Conservation (phyloP, 2,329 filamentous ascomycete species). For the Albophoma yamanashiensis region DNA sequence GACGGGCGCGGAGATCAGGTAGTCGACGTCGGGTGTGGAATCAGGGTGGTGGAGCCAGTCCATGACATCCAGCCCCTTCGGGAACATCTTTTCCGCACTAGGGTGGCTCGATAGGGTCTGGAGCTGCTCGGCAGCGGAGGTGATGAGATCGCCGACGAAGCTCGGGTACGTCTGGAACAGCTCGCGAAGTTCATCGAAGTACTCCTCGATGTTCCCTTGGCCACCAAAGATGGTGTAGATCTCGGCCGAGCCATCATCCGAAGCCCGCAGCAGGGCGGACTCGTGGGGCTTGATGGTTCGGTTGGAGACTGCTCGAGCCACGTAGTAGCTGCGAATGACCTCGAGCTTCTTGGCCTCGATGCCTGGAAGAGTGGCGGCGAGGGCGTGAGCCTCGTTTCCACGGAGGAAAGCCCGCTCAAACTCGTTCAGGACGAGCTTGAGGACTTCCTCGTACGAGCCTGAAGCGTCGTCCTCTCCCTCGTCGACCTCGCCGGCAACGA, state of each 20-base stretch:
- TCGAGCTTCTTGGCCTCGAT: conserved; percentile 88
- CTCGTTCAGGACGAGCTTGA: conserved; percentile 87
- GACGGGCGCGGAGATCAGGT: conserved; percentile 87
- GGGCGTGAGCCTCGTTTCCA: conserved; percentile 91
- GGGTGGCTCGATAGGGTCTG: conserved; percentile 74
- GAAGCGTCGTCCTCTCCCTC: conserved; percentile 84
- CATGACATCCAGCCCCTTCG: conserved; percentile 93
- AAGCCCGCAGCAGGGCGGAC: conserved; percentile 83
- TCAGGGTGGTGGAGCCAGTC: conserved; percentile 86
- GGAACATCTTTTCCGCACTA: conserved; percentile 86
- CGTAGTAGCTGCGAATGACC: conserved; percentile 86
- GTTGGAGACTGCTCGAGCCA: conserved; percentile 72
- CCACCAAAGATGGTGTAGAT: conserved; percentile 95
- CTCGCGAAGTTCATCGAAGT: conserved; percentile 93
- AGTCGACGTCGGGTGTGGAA: conserved; percentile 85
- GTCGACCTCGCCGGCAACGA: conserved; percentile 78
- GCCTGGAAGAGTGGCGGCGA: conserved; percentile 76
- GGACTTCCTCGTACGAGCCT: conserved; percentile 82
- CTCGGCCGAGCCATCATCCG: conserved; percentile 69
- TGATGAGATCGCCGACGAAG: conserved; percentile 79
- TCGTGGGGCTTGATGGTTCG: conserved; percentile 85
- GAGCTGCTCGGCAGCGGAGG: conserved; percentile 74
- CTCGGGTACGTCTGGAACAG: conserved; percentile 85
- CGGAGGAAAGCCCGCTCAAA: conserved; percentile 92
- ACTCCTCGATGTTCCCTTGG: conserved; percentile 98